Percentiles rank a stretch among this genome's conserved stretches.
Evolutionary conservation across 1,139 yeast species (phyloP).

Genomic region (Sugiyamaella grinbergsii): DNA sequence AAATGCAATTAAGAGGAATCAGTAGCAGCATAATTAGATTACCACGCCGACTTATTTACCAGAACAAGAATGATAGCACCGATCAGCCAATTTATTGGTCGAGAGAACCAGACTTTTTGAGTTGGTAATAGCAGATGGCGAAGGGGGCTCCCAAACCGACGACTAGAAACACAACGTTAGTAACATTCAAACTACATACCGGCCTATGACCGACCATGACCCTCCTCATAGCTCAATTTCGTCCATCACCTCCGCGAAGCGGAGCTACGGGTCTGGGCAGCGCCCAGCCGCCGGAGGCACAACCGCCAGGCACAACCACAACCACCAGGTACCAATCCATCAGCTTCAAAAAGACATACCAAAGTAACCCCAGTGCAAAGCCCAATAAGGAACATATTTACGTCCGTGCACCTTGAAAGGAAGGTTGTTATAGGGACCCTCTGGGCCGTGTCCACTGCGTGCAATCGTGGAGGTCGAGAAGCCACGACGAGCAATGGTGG

Average conservation of each 20-base stretch:
- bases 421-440: conserved; percentile 86
- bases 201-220: neutral
- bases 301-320: too few species aligned
- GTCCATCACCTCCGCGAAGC: too few species aligned
- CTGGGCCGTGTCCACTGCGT: conserved; percentile 57
- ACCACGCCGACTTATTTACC: neutral
- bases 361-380: conserved; percentile 78
- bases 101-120: conserved; percentile 41
- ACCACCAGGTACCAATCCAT: too few species aligned
- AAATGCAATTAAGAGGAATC: conserved; percentile 18
- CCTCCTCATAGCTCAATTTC: too few species aligned
- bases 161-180: conserved; percentile 27
- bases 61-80: neutral
- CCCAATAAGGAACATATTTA: conserved; percentile 75
- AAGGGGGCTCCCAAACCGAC: conserved; percentile 46
- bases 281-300: too few species aligned
- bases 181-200: neutral
- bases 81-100: conserved; percentile 15
- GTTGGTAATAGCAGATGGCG: conserved; percentile 43
- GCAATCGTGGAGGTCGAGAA: conserved; percentile 38
- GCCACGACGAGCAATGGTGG: conserved; percentile 35
- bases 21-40: neutral
- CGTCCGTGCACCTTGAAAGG: conserved; percentile 94
- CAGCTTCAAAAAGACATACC: conserved; percentile 52
- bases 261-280: too few species aligned